Base-by-base conservation (phyloP, 2,329 filamentous ascomycete genomes). In the Neofusicoccum parvum region DNA sequence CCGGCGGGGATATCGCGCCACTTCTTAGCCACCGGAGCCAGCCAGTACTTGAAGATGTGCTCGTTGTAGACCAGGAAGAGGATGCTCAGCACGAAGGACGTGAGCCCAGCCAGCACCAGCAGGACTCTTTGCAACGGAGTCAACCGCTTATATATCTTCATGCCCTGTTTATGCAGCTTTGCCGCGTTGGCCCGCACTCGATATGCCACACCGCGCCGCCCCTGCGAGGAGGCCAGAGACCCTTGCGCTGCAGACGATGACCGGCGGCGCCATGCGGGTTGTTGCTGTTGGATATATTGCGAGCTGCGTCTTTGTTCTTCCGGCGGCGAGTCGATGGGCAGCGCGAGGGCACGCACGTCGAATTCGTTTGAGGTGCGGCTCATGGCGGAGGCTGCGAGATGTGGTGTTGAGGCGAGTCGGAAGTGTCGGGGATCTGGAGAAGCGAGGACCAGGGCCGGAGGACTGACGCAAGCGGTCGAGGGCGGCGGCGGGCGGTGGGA, bases 41-140 rank as follows among this genome's bases (percentile, higher is more conserved):
- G 82, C 63, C 63, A 65, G 78, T 85, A 88, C 39, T 86, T 83
- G 80, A 97, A 96, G 75, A 98, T 90, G 69, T 84, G 80, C 76
- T 94, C 89, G 69, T 89, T 92, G 82, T 92, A 95, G 68, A 94
- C 77, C 65, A 96, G 80, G 75, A 92, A 89, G 4, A 93, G 80
- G 62, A 96, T 80, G 34, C 83, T 80, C 12, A 92, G 73, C 9
- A 86, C 81, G 65, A 85, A 77, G n/a, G 82, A 68, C 0, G 83
- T 73, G 15, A 90, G 56, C 9, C 81, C 78, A 27, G 80, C 86
- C 3, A 83, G 66, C 12, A 85, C 76, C 20, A 89, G 81, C 20
- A 88, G 80, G 6, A 87, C 77, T 70, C 86, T 86, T 76, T 96
- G 90, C 65, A 87, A 72, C 0, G 85, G 81, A 14, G 85, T 81